Evolutionary conservation across 805 yeast genomes (phyloP), one percentile per base, ranked within the genome.

Genomic region (Sugiyamaella smithiae): DNA sequence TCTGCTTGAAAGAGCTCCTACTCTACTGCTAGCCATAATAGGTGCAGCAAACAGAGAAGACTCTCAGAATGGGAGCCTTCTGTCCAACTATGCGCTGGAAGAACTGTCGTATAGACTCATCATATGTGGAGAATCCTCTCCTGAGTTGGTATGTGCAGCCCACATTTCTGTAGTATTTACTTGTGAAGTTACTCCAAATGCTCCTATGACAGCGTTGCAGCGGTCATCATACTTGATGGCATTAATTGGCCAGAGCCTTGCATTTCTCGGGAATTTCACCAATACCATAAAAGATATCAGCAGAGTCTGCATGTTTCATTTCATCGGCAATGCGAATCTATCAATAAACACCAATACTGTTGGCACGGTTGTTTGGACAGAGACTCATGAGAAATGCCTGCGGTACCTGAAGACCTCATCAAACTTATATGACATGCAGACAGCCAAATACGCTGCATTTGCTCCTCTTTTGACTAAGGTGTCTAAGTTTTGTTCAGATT

Each of bases 161-260:
- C 16, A 35, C 20, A 19, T 35, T 11, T 5, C 16, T 35, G 12
- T 35, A 7, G 38, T 19, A 14, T 35, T 14, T 5, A 35, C 19
- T 35, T 11, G 19, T 20, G 38, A 35, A 20, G 12, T 19, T 4
- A 19, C 19, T 19, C 3, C 16, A 11, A 16, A 14, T 14, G 16
- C 22, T 16, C 38, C 19, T 16, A 16, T 19, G 6, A 16, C 22
- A 5, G 16, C 16, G 11, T 19, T 35, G 3, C 38, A 35, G 12
- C 19, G 16, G 38, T 14, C 38, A 19, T 14, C 38, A 5, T 35
- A 35, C 22, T 35, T 35, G 22, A 35, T 35, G 38, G 38, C 38
- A n/a, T 11, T 35, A 11, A 14, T 35, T 11, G 9, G 22, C 38
- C 38, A 35, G 38, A 11, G 38, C 22, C 9, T 35, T 16, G 16